Evolutionary conservation across 495 filamentous ascomycete genomes (phyloP), one percentile per base, ranked within the genome.

Genomic region (Cercophora scortea): DNA sequence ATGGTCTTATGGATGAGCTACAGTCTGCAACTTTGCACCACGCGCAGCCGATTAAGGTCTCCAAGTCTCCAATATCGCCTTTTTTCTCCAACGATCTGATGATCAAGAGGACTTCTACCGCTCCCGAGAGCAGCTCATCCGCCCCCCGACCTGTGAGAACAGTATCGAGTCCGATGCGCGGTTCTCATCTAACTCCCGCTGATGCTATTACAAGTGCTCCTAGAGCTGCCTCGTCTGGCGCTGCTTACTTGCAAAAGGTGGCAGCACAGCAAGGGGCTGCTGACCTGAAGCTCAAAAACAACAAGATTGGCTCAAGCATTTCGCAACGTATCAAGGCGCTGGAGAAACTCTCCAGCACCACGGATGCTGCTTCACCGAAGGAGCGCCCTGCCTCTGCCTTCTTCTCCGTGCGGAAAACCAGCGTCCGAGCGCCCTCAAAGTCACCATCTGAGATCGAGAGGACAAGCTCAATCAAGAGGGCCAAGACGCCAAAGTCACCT

Each of bases 301-400:
- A 82, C 65, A 92, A 89, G 61, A 79, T 95, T 16, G 91, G 89
- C 2, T 87, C 86, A 25, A 89, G 88, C 39, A 95, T 96, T 59
- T 91, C 89, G 8, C 86, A 88, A 64, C 84, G 90, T 48, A 95
- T 96, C 61, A 89, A 93, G 61, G 88, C 89, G 12, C 74, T 96
- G 42, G 86, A 91, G 61, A 85, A 84, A 54, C 72, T 89, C n/a
- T 84, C 83, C 1, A 75, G 68, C 41, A 71, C 36, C 42, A 32
- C 56, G 3, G 65, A 62, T 13, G 59, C 60, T n/a, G 42, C 60
- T 10, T 40, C 60, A 12, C 55, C 55, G 8, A 62, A 62, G 46
- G 63, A 63, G 17, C 53, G 68, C 1, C 68, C 74, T 12, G 62
- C 72, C 0, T 61, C 71, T 0, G 65, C 74, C 19, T 81, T 80